Base-by-base conservation (phyloP, 495 filamentous ascomycete genomes). In the Aspergillus incahuasiensis region DNA sequence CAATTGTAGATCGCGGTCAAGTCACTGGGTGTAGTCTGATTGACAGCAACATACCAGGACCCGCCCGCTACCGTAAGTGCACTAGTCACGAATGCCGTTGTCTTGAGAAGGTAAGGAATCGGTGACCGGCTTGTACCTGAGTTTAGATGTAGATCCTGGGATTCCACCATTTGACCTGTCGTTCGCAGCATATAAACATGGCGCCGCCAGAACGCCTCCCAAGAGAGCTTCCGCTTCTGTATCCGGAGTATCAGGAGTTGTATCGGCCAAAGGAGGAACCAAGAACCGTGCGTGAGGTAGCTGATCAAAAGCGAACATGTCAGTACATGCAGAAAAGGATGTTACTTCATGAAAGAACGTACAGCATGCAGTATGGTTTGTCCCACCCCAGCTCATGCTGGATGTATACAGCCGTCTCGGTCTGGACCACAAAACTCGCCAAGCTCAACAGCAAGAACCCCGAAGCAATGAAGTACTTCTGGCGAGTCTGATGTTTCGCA, bases 1-100 rank as follows among this genome's bases (percentile, higher is more conserved):
- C 94, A 98, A 70, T 98, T 98, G 79, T 97, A 98, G 65, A 98
- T 98, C 21, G 94, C 94, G 0, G 94, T 98, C 52, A 98, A 74
- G 64, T 98, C 94, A 60, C 85, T 87, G 21, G 94, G 85, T 12
- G 88, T 94, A 0, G 94, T 98, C 80, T 96, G 75, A 67, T 88
- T 87, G 38, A 98, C 92, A 4, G 94, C 94, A 13, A 96, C 75
- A 59, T 97, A 98, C 94, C 94, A 98, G 46, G 86, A 91, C n/a
- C 87, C 82, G 1, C 92, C 94, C 0, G 92, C 94, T 44, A 97
- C 73, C 4, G 94, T 98, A 43, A 98, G 80, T 4, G 91, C 84
- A n/a, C 76, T 85, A 0, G 94, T 94, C 40, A 97, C 80, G 52
- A 91, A 82, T 0, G 86, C 85, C 0, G 89, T 96, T 24, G 82